Conservation (phyloP, 2,329 filamentous ascomycete genomes). For the Ophiostoma australiae region DNA sequence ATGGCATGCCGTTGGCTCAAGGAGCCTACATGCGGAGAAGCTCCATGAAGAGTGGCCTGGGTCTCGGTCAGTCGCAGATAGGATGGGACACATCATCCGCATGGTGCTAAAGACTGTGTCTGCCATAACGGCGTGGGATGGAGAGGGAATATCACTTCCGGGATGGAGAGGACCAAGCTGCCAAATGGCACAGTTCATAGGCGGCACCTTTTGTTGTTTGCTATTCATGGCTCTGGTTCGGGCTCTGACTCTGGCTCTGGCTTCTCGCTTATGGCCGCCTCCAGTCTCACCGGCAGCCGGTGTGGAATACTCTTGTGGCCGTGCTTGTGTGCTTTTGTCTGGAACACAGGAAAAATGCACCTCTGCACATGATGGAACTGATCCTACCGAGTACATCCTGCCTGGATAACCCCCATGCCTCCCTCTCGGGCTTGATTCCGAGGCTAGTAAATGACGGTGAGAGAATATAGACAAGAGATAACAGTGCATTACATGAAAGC, state of each 20-base stretch:
- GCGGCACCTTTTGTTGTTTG: not conserved
- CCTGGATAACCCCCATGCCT: not conserved
- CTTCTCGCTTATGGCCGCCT: not conserved
- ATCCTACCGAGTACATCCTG: not conserved
- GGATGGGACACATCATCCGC: not conserved
- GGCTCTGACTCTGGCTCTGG: not conserved
- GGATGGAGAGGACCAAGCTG: not conserved
- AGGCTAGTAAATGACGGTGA: constrained; percentile 1
- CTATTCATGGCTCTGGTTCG: not conserved
- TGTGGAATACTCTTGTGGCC: not conserved
- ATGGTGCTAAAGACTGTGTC: not conserved
- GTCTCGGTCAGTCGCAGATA: not conserved
- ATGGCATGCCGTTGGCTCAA: not conserved
- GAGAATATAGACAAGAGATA: not conserved
- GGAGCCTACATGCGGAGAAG: not conserved
- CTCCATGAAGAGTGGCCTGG: not conserved
- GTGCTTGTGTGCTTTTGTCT: not conserved
- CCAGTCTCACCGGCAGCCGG: not conserved
- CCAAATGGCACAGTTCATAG: not conserved
- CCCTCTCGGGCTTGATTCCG: not conserved
- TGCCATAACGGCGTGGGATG: not conserved
- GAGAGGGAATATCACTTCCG: not conserved
- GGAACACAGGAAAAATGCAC: not conserved
- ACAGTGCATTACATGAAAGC: not conserved
- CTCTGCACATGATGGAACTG: not conserved